Evolutionary conservation across 352 stramenopile genomes (phyloP).

Genomic region (Globisporangium yorkense): DNA sequence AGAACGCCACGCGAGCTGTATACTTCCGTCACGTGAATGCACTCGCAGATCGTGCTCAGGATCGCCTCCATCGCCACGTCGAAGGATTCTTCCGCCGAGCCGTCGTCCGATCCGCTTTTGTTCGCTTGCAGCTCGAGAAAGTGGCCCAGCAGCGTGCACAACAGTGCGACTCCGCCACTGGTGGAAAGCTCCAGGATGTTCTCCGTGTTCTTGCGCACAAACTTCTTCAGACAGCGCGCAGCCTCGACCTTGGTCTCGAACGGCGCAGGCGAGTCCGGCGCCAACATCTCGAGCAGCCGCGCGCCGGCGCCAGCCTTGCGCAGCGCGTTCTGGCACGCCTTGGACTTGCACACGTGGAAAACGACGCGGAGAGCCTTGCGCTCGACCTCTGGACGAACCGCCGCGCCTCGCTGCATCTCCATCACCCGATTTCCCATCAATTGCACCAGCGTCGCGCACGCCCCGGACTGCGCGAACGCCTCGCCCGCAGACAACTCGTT

Average conservation of each 20-base stretch:
- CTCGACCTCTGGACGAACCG: constrained; percentile 49
- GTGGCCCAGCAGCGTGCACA: constrained; percentile 50
- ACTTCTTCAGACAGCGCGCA: constrained; percentile 64
- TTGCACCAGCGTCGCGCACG: constrained; percentile 47
- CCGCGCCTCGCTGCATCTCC: constrained; percentile 42
- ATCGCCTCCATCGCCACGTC: constrained; percentile 69
- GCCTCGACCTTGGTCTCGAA: constrained; percentile 63
- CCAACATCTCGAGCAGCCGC: constrained; percentile 53
- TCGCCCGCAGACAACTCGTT: constrained; percentile 63
- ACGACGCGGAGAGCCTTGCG: constrained; percentile 65
- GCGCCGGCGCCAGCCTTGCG: constrained; percentile 45
- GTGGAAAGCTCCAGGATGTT: constrained; percentile 65
- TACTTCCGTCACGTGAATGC: constrained; percentile 50
- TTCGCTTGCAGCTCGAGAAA: constrained; percentile 37
- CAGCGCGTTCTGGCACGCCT: constrained; percentile 57
- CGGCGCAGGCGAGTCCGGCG: constrained; percentile 35
- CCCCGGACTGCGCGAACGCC: constrained; percentile 54
- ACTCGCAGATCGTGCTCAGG: constrained; percentile 71
- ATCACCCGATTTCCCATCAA: constrained; percentile 54
- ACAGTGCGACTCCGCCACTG: constrained; percentile 40
- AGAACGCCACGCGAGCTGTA: constrained; percentile 27
- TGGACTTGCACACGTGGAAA: constrained; percentile 69
- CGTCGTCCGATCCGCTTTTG: constrained; percentile 18
- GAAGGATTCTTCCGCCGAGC: constrained; percentile 44
- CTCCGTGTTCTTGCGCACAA: constrained; percentile 61